Base-by-base conservation (phyloP, 352 stramenopile species). In the Phytophthora brassicae region DNA sequence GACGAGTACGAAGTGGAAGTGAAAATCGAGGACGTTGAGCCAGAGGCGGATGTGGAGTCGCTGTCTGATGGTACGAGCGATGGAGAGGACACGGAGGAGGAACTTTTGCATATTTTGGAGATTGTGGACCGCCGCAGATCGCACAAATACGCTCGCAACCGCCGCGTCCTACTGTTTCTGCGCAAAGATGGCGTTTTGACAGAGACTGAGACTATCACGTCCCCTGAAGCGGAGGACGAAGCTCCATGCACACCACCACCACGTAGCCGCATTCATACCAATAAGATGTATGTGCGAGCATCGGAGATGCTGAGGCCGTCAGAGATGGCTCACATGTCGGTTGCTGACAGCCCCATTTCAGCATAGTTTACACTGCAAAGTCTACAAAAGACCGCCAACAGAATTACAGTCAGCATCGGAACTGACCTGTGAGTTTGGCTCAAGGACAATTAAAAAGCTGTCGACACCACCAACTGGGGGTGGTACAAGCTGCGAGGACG, bases 131-230 rank as follows among this genome's bases (percentile, higher is more conserved):
- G 77, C 31, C 64, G 74, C 46, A 75, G 77, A 38, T 70, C 77
- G 14, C 68, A 81, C 62, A 87, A 87, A 65, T 87, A 87, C 63
- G 73, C 77, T 12, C 77, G 77, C 46, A 81, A 79, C 56, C 77
- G 77, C 50, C 69, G 72, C 14, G 65, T 81, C 56, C 64, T 87
- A 31, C 56, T 72, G 16, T 87, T 87, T 45, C 60, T 87, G 31
- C 80, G 80, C 60, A 84, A 81, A 39, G 70, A 84, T 11, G 56
- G 61, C 24, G 48, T 70, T 35, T 36, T 43, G 7, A 29, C 50
- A 12, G 56, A 68, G 19, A 14, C 26, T 3, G 55, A 70, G 3
- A 11, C 36, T 22, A 28, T 60, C 22, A 29, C 13, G 2, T 29
- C 35, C 20, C 38, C 42, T 3, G 43, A 66, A 2, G 16, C 43